phyloP scores from a whole-genome alignment of 139 green algal genomes.

The Haematococcus lacustris region DNA sequence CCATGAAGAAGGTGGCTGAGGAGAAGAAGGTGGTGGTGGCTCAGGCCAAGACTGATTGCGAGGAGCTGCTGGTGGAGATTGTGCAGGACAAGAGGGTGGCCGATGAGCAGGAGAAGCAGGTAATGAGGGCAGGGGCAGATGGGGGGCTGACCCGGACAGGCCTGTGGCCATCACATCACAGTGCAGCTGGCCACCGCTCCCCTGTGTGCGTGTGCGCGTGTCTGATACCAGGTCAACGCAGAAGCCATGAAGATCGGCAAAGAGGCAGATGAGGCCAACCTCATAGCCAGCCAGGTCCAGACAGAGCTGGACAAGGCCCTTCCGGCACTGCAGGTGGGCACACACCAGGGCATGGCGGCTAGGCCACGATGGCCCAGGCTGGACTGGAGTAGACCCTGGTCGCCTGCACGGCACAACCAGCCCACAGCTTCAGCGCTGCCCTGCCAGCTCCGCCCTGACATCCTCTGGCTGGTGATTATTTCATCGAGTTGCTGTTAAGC shows the following conservation, averaged over 20 bases:
- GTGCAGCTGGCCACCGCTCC: no score
- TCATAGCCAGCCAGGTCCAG: constrained; percentile 70
- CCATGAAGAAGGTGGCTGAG: constrained; percentile 70
- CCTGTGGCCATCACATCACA: no score
- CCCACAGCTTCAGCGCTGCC: no score
- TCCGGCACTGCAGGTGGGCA: constrained; percentile 47
- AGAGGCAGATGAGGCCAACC: constrained; percentile 72
- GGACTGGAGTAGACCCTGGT: no score
- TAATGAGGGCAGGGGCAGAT: neutral
- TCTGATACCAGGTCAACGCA: constrained; percentile 55
- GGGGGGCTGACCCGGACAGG: neutral
- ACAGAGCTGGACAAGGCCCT: constrained; percentile 70
- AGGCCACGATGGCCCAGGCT: no score
- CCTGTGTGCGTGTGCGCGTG: no score
- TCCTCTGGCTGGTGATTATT: no score
- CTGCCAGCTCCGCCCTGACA: no score
- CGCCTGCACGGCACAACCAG: no score
- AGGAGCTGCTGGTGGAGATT: constrained; percentile 84
- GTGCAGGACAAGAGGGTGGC: constrained; percentile 51
- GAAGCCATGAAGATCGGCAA: constrained; percentile 74
- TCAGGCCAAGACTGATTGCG: constrained; percentile 72
- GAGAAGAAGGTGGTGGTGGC: constrained; percentile 73
- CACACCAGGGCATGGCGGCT: neutral
- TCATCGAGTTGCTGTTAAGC: no score
- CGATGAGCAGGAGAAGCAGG: constrained; percentile 19